These are phyloP conservation scores for Yamadazyma olivae DNA, from an alignment of 805 yeast species.

Conservation along the genomic window DNA sequence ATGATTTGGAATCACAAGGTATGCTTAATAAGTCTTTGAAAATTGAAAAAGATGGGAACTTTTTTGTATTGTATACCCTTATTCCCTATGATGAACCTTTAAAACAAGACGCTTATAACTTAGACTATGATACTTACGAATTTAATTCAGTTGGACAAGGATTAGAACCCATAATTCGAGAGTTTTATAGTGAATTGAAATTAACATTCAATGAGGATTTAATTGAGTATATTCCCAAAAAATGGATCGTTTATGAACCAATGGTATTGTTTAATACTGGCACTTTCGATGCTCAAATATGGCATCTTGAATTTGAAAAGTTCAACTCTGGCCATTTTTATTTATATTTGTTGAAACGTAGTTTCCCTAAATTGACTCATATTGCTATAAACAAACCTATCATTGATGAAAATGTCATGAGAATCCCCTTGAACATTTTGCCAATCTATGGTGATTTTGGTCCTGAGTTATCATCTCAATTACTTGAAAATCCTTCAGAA, in stretches of 20 bases:
- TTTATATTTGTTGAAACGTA: conserved; percentile 5
- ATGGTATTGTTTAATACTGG: conserved; percentile 54
- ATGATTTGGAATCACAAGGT: conserved; percentile 2
- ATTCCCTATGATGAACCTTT: conserved; percentile 1
- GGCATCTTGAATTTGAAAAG: conserved; percentile 21
- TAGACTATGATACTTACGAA: conserved; percentile 10
- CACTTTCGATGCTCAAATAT: conserved; percentile 39
- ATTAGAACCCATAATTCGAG: background rate
- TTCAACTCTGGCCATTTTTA: conserved; percentile 15
- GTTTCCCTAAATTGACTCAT: conserved; percentile 42
- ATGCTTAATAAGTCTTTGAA: conserved; percentile 3
- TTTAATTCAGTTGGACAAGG: background rate
- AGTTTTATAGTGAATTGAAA: background rate
- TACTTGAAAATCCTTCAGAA: conserved; percentile 30
- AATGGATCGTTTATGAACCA: conserved; percentile 67
- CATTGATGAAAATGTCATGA: conserved; percentile 43
- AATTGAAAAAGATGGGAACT: conserved; percentile 1
- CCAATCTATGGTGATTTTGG: conserved; percentile 72
- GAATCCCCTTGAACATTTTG: conserved; percentile 61
- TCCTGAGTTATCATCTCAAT: conserved; percentile 41
- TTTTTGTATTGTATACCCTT: background rate
- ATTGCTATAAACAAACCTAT: conserved; percentile 75
- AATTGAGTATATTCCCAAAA: conserved; percentile 37
- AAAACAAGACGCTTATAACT: background rate
- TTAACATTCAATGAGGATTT: conserved; percentile 1